Percentiles rank a stretch among this genome's conserved stretches.
Evolutionary conservation across 352 stramenopile genomes (phyloP).

Genomic region (Phytophthora rubi): DNA sequence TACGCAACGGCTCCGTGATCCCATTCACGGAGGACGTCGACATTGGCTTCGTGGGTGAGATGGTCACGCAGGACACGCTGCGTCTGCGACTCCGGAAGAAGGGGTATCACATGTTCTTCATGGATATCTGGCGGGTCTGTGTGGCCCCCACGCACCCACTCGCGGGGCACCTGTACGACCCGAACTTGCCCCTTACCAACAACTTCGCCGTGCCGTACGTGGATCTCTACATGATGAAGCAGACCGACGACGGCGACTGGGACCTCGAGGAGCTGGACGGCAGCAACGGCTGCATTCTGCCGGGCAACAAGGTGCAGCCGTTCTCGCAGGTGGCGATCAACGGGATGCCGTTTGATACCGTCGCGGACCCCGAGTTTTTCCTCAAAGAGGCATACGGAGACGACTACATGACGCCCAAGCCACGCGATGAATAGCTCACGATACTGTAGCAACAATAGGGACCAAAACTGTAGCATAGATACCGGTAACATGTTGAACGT

Average conservation of each 20-base stretch:
- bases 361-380: slow-evolving; percentile 36
- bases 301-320: slow-evolving; percentile 17
- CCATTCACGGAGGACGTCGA: slow-evolving; percentile 48
- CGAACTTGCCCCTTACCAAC: slow-evolving; percentile 9
- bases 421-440: background rate
- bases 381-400: slow-evolving; percentile 32
- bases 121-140: slow-evolving; percentile 38
- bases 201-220: slow-evolving; percentile 32
- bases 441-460: background rate
- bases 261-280: slow-evolving; percentile 23
- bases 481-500: background rate
- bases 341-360: slow-evolving; percentile 33
- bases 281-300: slow-evolving; percentile 8
- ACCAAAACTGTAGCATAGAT: background rate
- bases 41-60: slow-evolving; percentile 34
- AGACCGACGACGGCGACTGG: background rate
- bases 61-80: slow-evolving; percentile 9
- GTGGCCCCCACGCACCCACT: slow-evolving; percentile 40
- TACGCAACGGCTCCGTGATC: no score
- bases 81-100: slow-evolving; percentile 29
- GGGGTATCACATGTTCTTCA: slow-evolving; percentile 52
- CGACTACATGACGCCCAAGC: slow-evolving; percentile 35
- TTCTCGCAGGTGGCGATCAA: slow-evolving; percentile 32
- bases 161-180: slow-evolving; percentile 37
- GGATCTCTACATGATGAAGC: slow-evolving; percentile 34